A percentile compares a stretch with the other conserved stretches of the same genome.
Conservation (phyloP, 148 eudicot species). For the Rhododendron simsii region DNA sequence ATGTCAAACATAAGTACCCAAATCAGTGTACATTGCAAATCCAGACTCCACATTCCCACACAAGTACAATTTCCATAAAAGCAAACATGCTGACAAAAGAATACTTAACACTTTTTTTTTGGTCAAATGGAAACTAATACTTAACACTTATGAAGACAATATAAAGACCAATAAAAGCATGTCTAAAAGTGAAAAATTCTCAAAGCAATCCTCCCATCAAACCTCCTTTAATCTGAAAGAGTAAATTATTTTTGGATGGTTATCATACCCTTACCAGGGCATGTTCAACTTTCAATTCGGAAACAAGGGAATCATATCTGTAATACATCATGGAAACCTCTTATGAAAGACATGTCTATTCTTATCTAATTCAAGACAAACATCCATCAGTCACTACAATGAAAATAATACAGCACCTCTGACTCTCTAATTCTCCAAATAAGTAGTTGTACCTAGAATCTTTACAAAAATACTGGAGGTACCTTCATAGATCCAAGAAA, state of each 20-base stretch:
- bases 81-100: background rate
- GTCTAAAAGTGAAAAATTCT: background rate
- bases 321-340: background rate
- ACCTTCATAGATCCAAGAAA: constrained; percentile 98
- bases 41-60: background rate
- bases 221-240: background rate
- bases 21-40: background rate
- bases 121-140: no score
- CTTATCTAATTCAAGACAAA: background rate
- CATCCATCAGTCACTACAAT: background rate
- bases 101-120: background rate
- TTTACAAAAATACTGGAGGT: constrained; percentile 3
- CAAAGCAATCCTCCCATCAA: background rate
- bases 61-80: background rate
- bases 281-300: background rate
- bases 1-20: background rate
- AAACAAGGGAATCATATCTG: background rate
- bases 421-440: background rate
- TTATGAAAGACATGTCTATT: background rate
- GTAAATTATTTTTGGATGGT: background rate
- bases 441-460: background rate
- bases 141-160: background rate
- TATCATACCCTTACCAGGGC: background rate
- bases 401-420: background rate
- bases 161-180: background rate